Evolutionary conservation across 441 rosid species (phyloP).

Genomic region (Jatropha multifida): DNA sequence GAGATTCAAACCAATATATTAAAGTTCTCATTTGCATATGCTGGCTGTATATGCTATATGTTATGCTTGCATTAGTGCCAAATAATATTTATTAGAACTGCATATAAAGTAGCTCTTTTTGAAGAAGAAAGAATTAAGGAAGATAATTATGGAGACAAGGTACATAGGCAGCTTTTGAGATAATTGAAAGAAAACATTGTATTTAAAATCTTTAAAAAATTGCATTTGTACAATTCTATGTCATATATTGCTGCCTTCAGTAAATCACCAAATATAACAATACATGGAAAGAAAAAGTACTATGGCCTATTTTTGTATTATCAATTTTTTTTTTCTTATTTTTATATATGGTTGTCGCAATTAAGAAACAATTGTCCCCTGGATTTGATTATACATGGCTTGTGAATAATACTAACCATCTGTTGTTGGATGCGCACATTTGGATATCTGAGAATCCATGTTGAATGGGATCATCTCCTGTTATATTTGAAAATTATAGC

Average conservation of each 20-base stretch:
- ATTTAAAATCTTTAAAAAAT: neutral
- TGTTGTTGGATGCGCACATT: neutral
- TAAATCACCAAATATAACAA: neutral
- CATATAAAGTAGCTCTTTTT: neutral
- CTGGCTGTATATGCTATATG: neutral
- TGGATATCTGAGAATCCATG: constrained; percentile 2
- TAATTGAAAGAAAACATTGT: neutral
- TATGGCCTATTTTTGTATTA: neutral
- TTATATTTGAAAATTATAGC: neutral
- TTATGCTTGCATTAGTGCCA: neutral
- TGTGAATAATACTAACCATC: neutral
- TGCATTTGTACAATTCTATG: neutral
- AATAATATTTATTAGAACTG: neutral
- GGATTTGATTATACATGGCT: neutral
- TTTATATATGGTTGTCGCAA: neutral
- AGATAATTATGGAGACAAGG: neutral
- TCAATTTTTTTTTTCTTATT: neutral
- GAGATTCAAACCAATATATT: neutral
- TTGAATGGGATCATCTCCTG: neutral
- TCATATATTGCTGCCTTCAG: neutral
- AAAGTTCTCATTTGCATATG: neutral
- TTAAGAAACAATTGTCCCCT: neutral
- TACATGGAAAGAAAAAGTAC: neutral
- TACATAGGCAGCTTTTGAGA: neutral
- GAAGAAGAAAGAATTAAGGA: neutral